phyloP scores from a whole-genome alignment of 2,329 filamentous ascomycete species.

The Acarospora socialis region DNA sequence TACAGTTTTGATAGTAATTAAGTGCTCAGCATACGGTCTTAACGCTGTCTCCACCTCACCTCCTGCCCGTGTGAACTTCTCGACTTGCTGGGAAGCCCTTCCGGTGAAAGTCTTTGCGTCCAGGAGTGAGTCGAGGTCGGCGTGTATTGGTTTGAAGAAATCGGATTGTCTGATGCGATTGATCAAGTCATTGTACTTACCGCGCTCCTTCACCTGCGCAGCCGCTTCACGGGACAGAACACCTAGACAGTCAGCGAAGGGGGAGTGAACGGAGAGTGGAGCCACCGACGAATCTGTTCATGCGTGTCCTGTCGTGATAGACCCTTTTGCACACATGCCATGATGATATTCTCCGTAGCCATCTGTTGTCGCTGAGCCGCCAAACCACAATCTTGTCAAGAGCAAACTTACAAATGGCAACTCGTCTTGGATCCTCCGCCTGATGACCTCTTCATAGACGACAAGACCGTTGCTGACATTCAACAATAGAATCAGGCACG shows the following conservation, averaged over 20 bases:
- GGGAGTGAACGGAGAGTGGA: not conserved
- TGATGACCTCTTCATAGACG: slow-evolving; percentile 65
- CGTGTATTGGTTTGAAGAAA: slow-evolving; percentile 50
- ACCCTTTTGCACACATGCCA: slow-evolving; percentile 60
- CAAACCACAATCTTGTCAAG: slow-evolving; percentile 32
- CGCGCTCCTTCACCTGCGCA: slow-evolving; percentile 55
- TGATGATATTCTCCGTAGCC: slow-evolving; percentile 49
- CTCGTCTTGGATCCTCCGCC: slow-evolving; percentile 53
- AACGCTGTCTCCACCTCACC: slow-evolving; percentile 23
- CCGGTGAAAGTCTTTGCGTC: slow-evolving; percentile 26
- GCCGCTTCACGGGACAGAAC: slow-evolving; percentile 67
- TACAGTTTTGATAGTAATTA: too few species aligned
- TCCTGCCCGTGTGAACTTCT: slow-evolving; percentile 20
- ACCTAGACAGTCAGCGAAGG: slow-evolving; percentile 14
- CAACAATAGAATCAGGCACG: slow-evolving; percentile 51
- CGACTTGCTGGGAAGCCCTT: slow-evolving; percentile 25
- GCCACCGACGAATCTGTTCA: slow-evolving; percentile 59
- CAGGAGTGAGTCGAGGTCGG: slow-evolving; percentile 23
- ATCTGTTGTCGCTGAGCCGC: slow-evolving; percentile 12
- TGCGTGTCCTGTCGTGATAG: slow-evolving; percentile 67
- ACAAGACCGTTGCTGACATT: slow-evolving; percentile 56
- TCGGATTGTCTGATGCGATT: slow-evolving; percentile 56
- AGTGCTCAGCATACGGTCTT: slow-evolving; percentile 22
- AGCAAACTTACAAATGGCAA: slow-evolving; percentile 91
- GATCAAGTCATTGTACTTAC: slow-evolving; percentile 67